Base-by-base conservation (phyloP, 176 grass and related monocot genomes). In the Zea luxurians region DNA sequence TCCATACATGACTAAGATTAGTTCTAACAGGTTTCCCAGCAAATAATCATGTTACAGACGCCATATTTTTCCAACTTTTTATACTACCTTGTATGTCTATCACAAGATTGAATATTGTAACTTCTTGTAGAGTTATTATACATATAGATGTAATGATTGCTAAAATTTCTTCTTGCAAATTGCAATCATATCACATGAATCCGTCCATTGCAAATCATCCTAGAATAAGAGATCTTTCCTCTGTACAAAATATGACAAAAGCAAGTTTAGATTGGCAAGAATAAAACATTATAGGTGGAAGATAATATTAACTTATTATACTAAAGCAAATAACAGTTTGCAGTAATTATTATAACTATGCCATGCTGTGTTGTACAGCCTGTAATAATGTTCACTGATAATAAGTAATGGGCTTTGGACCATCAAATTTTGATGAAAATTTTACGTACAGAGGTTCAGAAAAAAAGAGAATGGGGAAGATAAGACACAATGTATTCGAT, bases 91-190 rank as follows among this genome's bases (percentile, higher is more conserved):
- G 50, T 74, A 52, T 58, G 11, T 77, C 42, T 52, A 50, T 55
- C 65, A 60, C 77, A 89, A 66, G 71, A 58, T 77, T n/a, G 10
- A 77, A 70, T 59, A 71, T 41, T 55, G 64, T 71, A 81, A 64
- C 55, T 81, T 84, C 71, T 72, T 89, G 77, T 81, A 88, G 82
- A 71, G 71, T 27, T 81, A 76, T 84, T 63, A 81, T 76, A 84
- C 38, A 66, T 71, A 60, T 58, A 81, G 37, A 84, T 72, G 57
- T 42, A 27, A 27, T 27, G 43, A 62, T 49, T 48, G 34, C 27
- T 71, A 16, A 50, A 10, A 55, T 46, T 49, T 80, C 50, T 54
- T 57, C 54, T 47, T 88, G 64, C 57, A 49, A 77, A 64, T 53
- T 50, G 48, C 61, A 84, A 64, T 74, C 34, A 68, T 75, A 27